Percentiles rank a stretch among this genome's conserved stretches.
Conservation (phyloP, 495 filamentous ascomycete species). For the Aspergillus egyptiacus region DNA sequence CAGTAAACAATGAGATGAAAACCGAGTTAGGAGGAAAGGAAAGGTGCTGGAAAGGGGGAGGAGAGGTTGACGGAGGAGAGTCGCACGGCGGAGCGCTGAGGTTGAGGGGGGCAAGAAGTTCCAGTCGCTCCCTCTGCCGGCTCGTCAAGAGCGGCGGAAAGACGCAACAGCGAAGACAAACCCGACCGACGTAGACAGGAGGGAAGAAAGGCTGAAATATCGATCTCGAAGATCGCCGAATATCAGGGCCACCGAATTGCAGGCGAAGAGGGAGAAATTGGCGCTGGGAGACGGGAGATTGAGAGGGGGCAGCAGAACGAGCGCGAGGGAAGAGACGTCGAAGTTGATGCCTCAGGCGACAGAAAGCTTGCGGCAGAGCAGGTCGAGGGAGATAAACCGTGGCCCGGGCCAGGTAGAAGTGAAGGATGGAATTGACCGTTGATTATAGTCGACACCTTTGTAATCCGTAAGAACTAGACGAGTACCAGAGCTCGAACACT, state of each 20-base stretch:
- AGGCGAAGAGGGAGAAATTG: slow-evolving; percentile 11
- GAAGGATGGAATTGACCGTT: no score
- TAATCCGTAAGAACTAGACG: no score
- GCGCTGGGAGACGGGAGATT: slow-evolving; percentile 7
- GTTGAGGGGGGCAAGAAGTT: slow-evolving; percentile 32
- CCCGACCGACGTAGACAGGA: slow-evolving; percentile 30
- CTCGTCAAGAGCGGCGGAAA: slow-evolving; percentile 32
- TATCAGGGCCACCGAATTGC: slow-evolving; percentile 18
- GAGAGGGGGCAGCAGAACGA: slow-evolving; percentile 11
- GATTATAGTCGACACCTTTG: no score
- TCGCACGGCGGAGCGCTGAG: slow-evolving; percentile 31
- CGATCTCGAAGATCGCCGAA: slow-evolving; percentile 2
- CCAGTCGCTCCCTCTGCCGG: slow-evolving; percentile 19
- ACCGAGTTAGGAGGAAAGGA: slow-evolving; percentile 20
- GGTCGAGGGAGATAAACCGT: background rate
- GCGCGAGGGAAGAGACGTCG: slow-evolving; percentile 12
- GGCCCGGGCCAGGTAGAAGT: no score
- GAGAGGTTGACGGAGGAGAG: slow-evolving; percentile 25
- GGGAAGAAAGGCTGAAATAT: slow-evolving; percentile 7
- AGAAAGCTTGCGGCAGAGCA: slow-evolving; percentile 12
- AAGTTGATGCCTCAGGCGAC: slow-evolving; percentile 16
- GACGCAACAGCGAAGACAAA: slow-evolving; percentile 31
- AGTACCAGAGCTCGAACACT: no score
- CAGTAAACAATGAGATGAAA: slow-evolving; percentile 22
- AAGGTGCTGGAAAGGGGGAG: slow-evolving; percentile 16